These are phyloP conservation scores for Podila minutissima DNA, from an alignment of 192 early-diverging fungal genomes.

Conservation along the genomic window DNA sequence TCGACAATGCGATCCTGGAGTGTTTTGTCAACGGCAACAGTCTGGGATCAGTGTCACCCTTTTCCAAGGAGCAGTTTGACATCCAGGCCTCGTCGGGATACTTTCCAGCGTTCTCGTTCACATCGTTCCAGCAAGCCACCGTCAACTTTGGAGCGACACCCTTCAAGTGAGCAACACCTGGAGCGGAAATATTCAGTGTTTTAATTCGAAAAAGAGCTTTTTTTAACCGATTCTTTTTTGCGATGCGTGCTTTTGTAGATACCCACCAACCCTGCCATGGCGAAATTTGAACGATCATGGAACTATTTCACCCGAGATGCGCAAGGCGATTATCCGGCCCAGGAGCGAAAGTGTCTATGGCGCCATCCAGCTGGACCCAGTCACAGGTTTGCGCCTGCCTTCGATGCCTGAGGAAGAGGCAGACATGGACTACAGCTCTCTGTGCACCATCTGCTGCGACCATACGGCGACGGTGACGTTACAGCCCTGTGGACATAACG, in stretches of 20 bases:
- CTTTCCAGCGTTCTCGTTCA: conserved; percentile 80
- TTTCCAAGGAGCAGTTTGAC: conserved; percentile 42
- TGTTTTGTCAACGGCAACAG: conserved; percentile 74
- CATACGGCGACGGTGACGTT: conserved; percentile 53
- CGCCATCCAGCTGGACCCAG: conserved; percentile 32
- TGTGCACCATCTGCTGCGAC: conserved; percentile 61
- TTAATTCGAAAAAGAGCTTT: too few relatives aligned
- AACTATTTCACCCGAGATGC: conserved; percentile 33
- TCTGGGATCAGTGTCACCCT: conserved; percentile 65
- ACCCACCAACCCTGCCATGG: conserved; percentile 47
- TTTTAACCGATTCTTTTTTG: too few relatives aligned
- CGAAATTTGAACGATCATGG: conserved; percentile 48
- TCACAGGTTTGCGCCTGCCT: conserved; percentile 22
- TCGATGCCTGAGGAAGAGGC: conserved; percentile 34
- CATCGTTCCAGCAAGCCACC: conserved; percentile 73
- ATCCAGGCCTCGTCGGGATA: conserved; percentile 52
- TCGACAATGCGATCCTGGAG: conserved; percentile 69
- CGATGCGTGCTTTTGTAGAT: conserved; percentile 15
- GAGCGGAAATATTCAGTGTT: neutral
- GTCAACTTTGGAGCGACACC: conserved; percentile 73
- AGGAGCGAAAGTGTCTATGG: conserved; percentile 53
- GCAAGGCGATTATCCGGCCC: conserved; percentile 41
- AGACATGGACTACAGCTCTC: conserved; percentile 40
- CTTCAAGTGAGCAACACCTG: conserved; percentile 31
- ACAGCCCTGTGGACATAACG: conserved; percentile 59